Base-by-base conservation (phyloP, 2,329 filamentous ascomycete species). In the Cladosporium sp. region DNA sequence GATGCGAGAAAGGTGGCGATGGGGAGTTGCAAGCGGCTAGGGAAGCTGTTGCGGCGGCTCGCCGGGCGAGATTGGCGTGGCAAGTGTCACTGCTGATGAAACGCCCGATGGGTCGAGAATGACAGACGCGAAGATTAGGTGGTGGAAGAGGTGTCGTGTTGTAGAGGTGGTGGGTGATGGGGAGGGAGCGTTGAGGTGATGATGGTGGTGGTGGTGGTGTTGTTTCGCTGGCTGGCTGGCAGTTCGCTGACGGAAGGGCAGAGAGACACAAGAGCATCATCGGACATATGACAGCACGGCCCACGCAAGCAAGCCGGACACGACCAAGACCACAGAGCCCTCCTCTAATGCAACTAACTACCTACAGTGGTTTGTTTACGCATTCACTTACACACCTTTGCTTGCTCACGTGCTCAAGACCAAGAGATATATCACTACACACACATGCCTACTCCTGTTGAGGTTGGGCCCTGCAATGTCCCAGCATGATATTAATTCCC, bases 1-100 rank as follows among this genome's bases (percentile, higher is more conserved):
- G 42, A 25, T 43, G 42, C 46, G 51, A 39, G 42, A 45, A 33
- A 38, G 45, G 20, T 40, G 48, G 30, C 38, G 53, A 53, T 52
- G 53, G 45, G 25, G 40, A 42, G 43, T 50, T 52, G 43, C 50
- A n/a, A 35, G 43, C 30, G 47, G 49, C 33, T 16, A 18, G 19
- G 36, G 33, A 38, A 47, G 40, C 46, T 33, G 45, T 43, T 43
- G 52, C 43, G 20, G 50, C 46, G 43, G 52, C 36, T 27, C n/a
- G 43, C 38, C 38, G 30, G 27, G 49, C 13, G 22, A 48, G 48
- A 43, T 39, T 39, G 42, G 38, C 29, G 40, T 27, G 36, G 39
- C 46, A 47, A 46, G 36, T 49, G 38, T 29, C 11, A 20, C 9
- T 46, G 33, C 8, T 9, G 35, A 20, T 13, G 16, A 30, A n/a